A percentile compares a stretch with the other conserved stretches of the same genome.
phyloP scores from a whole-genome alignment of 176 grass and related monocot genomes.

The Pharus latifolius region DNA sequence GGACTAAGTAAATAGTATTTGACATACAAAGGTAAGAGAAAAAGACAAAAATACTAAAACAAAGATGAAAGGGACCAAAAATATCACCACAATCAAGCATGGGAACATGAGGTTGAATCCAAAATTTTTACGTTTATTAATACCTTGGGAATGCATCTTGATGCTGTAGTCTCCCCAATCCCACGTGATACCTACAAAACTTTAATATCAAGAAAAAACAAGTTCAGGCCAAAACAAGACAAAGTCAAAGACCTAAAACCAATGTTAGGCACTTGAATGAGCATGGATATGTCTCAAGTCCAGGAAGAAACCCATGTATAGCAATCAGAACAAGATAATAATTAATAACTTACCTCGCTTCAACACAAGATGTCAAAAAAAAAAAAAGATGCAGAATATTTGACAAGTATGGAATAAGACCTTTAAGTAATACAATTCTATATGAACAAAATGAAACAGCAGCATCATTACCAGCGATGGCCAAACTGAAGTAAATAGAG shows the following conservation, averaged over 20 bases:
- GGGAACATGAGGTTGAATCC: background rate
- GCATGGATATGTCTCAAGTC: background rate
- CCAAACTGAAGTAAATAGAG: conserved; percentile 89
- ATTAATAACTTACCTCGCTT: background rate
- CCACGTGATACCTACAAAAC: conserved; percentile 63
- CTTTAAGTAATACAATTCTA: background rate
- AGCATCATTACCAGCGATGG: conserved; percentile 69
- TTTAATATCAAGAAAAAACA: conserved; percentile 20
- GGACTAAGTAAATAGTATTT: background rate
- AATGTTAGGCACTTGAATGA: background rate
- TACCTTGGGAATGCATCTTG: conserved; percentile 89
- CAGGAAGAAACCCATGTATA: background rate
- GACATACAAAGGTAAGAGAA: conserved; percentile 4
- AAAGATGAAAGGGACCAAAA: conserved; percentile 4
- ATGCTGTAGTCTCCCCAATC: conserved; percentile 74
- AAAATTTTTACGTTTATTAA: background rate
- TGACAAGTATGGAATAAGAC: background rate
- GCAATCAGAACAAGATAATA: background rate
- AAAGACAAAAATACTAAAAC: background rate
- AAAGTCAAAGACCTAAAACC: background rate
- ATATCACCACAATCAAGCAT: background rate
- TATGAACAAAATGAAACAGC: background rate
- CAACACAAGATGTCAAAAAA: conserved; percentile 5
- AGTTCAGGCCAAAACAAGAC: background rate
- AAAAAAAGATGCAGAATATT: background rate